These are phyloP conservation scores for Lyophyllum shimeji DNA, from an alignment of 768 basidiomycete genomes.

Conservation along the genomic window DNA sequence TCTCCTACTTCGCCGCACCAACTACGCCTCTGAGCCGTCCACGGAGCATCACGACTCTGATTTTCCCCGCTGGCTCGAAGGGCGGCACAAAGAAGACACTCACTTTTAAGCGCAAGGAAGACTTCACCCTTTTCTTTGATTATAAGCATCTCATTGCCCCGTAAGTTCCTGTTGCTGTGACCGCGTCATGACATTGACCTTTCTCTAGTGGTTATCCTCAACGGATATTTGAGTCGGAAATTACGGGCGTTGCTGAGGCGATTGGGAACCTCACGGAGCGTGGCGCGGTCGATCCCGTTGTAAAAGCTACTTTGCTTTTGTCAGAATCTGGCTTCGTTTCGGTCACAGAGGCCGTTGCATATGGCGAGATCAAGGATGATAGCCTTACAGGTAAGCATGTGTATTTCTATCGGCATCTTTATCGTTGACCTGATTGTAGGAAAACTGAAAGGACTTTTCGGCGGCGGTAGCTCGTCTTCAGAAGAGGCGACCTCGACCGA, in stretches of 20 bases:
- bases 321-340: constrained; percentile 87
- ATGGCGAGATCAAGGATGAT: constrained; percentile 81
- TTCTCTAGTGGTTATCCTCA: constrained; percentile 63
- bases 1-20: constrained; percentile 69
- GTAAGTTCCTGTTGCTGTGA: constrained; percentile 39
- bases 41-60: constrained; percentile 69
- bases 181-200: constrained; percentile 5
- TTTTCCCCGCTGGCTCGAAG: constrained; percentile 81
- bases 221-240: constrained; percentile 70
- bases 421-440: constrained; percentile 38
- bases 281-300: constrained; percentile 77
- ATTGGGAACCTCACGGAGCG: constrained; percentile 81
- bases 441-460: constrained; percentile 88
- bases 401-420: background rate
- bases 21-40: constrained; percentile 48
- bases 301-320: constrained; percentile 82
- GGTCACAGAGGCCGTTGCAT: constrained; percentile 75
- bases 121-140: constrained; percentile 75
- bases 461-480: constrained; percentile 49
- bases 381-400: constrained; percentile 60
- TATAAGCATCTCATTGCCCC: constrained; percentile 67
- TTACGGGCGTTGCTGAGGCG: constrained; percentile 74
- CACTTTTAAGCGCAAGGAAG: constrained; percentile 81
- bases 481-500: constrained; percentile 41
- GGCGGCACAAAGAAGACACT: constrained; percentile 82